A percentile compares a stretch with the other conserved stretches of the same genome.
Evolutionary conservation across 1,139 yeast species (phyloP).

Genomic region (Sugiyamaella sp.): DNA sequence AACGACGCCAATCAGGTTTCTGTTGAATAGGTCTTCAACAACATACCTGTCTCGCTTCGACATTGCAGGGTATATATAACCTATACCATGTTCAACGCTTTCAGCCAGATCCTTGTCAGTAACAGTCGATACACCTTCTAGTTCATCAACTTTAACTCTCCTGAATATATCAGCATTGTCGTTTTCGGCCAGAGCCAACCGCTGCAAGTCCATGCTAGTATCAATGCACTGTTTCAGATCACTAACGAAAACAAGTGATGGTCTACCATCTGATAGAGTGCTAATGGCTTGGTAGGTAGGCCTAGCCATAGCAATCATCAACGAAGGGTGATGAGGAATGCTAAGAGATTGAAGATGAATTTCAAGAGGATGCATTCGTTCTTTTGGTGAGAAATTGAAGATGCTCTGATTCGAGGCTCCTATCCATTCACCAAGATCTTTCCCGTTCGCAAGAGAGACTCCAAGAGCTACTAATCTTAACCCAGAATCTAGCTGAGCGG

Average conservation of each 20-base stretch:
- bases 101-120: slow-evolving; percentile 52
- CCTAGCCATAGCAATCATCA: slow-evolving; percentile 54
- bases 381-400: slow-evolving; percentile 70
- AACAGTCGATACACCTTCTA: slow-evolving; percentile 48
- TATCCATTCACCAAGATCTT: slow-evolving; percentile 85
- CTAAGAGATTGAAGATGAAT: slow-evolving; percentile 60
- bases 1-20: slow-evolving; percentile 55
- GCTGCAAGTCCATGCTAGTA: slow-evolving; percentile 51
- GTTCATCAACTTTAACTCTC: slow-evolving; percentile 6
- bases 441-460: slow-evolving; percentile 69
- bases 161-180: slow-evolving; percentile 38
- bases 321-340: slow-evolving; percentile 53
- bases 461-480: slow-evolving; percentile 67
- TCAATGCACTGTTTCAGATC: slow-evolving; percentile 59
- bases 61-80: slow-evolving; percentile 65
- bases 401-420: slow-evolving; percentile 63
- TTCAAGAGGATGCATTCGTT: slow-evolving; percentile 58
- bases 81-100: slow-evolving; percentile 66
- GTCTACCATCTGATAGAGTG: slow-evolving; percentile 41
- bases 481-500: slow-evolving; percentile 58
- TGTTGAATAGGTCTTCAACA: slow-evolving; percentile 56
- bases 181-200: slow-evolving; percentile 41
- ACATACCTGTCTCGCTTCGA: slow-evolving; percentile 53
- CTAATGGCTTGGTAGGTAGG: slow-evolving; percentile 48
- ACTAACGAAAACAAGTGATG: slow-evolving; percentile 58